Evolutionary conservation across 345 rosid species (phyloP), one percentile per base, ranked within the genome.

Genomic region (Salix koriyanagi): DNA sequence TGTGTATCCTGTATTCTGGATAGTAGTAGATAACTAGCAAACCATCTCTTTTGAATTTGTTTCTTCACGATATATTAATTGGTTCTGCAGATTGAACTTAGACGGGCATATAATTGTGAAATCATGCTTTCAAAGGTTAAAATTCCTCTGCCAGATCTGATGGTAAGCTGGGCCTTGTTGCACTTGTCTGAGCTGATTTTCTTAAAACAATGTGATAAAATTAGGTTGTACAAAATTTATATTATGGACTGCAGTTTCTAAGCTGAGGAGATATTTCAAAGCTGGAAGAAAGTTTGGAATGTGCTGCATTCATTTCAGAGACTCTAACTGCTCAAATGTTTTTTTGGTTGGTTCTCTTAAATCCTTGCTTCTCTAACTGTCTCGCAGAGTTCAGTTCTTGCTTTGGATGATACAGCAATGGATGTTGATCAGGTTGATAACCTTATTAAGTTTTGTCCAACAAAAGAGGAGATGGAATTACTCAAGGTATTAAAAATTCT

Each of bases 41-140:
- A 12, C 23, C n/a, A 75, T 6, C 65, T 67, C 41, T 1, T 37
- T 16, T 52, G 34, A 50, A n/a, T 25, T 65, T 65, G 13, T 46
- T 61, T 67, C 77, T 85, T 87, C 79, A 80, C 72, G 36, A 65
- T n/a, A 66, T 79, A 64, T 78, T 73, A 69, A 70, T 67, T 83
- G 78, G 78, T 82, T 76, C 82, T 86, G 85, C 91, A 91, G 96
- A 86, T 91, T 86, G 96, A 91, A 70, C 93, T 91, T 74, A 84
- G 96, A 79, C 84, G 93, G 80, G 96, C 96, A 67, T 87, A 91
- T 84, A 91, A 91, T 79, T 91, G 96, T 83, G 96, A 91, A 84
- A 91, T 91, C 82, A 91, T 91, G 96, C 93, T 91, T 78, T 79
- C 96, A 36, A 92, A 91, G 83, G 91, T 92, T 75, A 92, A 92